phyloP scores from a whole-genome alignment of 495 filamentous ascomycete species.

The Penicillium soppii region DNA sequence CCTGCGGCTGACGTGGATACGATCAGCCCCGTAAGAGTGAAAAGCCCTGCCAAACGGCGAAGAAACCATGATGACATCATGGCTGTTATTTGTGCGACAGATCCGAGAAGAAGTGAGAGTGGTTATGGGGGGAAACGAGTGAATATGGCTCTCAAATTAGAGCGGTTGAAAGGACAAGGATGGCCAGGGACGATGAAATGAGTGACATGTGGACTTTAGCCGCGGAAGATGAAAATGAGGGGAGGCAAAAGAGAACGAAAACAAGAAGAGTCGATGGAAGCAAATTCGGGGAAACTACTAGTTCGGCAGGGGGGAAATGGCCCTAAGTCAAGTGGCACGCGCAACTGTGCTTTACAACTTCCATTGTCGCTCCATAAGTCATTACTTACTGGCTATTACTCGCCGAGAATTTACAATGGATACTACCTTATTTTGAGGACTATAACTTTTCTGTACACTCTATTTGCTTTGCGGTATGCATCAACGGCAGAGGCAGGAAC shows the following conservation, averaged over 20 bases:
- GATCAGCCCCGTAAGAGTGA: constrained; percentile 4
- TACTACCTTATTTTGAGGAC: no score
- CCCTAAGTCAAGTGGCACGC: neutral
- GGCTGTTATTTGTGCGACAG: neutral
- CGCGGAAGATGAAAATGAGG: neutral
- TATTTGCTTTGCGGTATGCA: no score
- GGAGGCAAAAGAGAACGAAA: neutral
- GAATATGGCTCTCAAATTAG: neutral
- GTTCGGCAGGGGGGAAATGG: neutral
- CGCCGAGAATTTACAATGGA: no score
- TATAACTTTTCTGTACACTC: no score
- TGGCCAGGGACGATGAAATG: neutral
- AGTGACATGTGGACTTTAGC: constrained; percentile 1
- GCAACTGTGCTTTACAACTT: no score
- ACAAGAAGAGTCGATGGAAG: neutral
- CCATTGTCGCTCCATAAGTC: neutral
- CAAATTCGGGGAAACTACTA: neutral
- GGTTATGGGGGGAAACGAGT: neutral
- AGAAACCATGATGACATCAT: constrained; percentile 8
- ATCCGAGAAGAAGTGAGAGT: neutral
- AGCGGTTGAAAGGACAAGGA: neutral
- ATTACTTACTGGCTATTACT: no score
- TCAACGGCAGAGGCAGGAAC: no score
- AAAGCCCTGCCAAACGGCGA: neutral
- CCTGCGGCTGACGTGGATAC: constrained; percentile 17